Evolutionary conservation across 2,329 filamentous ascomycete genomes (phyloP), one percentile per base, ranked within the genome.

Genomic region (Colletotrichum tanaceti): DNA sequence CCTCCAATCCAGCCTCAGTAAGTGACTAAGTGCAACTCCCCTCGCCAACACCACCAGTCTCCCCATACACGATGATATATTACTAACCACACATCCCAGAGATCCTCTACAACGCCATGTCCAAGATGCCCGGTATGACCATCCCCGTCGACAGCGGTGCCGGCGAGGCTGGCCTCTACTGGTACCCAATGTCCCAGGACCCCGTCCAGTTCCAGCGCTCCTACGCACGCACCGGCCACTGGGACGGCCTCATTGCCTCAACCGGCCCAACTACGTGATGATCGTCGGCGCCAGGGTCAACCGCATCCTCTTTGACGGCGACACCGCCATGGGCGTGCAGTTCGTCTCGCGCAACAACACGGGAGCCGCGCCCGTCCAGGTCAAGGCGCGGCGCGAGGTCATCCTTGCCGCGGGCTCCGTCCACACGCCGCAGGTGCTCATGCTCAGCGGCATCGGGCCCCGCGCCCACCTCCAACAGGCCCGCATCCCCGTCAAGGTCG

Each of bases 371-470:
- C 70, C 59, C 7, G 71, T 74, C 0, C 74, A 72, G 35, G 72
- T 77, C 38, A 66, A 61, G 10, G 77, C 77, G 0, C 74, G 70
- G 7, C 73, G 75, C n/a, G 79, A 82, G 70, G 77, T 80, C 28
- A 76, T 82, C 32, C 71, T 82, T 1, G 76, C 77, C 1, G 79
- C 79, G 0, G 80, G 80, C 0, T 75, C 78, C 1, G 71, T 77
- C 5, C 74, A 78, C 70, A 83, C 73, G 52, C 82, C 74, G 24
- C 79, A 82, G 59, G 73, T 85, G 0, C 76, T 85, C 1, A 79
- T 84, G 71, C 75, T 81, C 7, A 83, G 81, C 58, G 83, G 83
- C 20, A 79, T 86, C 24, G 83, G 83, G 0, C 75, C 78, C 4
- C 73, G 73, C 6, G 73, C 74, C 0, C 73, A 79, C 2, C 73